Percentiles rank a stretch among this genome's conserved stretches.
phyloP scores from a whole-genome alignment of 306 rosid species.

The Prosopis cineraria region DNA sequence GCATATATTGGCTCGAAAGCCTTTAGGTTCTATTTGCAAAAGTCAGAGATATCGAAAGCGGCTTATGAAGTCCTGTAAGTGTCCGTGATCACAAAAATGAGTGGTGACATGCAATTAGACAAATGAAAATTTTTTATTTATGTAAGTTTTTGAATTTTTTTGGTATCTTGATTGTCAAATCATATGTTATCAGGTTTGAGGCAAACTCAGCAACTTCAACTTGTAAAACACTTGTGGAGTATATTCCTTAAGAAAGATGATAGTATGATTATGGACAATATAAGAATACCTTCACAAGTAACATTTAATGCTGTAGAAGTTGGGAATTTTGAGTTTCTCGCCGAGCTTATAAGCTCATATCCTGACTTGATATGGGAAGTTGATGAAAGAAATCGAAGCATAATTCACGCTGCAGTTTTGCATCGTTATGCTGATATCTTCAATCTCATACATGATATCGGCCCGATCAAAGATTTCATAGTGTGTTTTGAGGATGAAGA shows the following conservation, averaged over 20 bases:
- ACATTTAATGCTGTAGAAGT: slow-evolving; percentile 37
- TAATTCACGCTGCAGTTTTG: slow-evolving; percentile 44
- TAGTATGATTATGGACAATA: neutral
- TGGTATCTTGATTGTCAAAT: neutral
- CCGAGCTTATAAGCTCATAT: slow-evolving; percentile 38
- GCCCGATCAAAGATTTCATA: slow-evolving; percentile 36
- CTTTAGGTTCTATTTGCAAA: slow-evolving; percentile 12
- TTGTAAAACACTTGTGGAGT: slow-evolving; percentile 16
- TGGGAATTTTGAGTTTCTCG: slow-evolving; percentile 51
- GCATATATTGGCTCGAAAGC: slow-evolving; percentile 46
- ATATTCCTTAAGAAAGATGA: slow-evolving; percentile 22
- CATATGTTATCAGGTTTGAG: slow-evolving; percentile 13
- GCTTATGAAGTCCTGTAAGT: slow-evolving; percentile 38
- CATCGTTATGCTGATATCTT: slow-evolving; percentile 49
- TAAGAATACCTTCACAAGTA: slow-evolving; percentile 33
- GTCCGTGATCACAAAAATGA: too few species aligned
- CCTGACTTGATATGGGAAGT: slow-evolving; percentile 50
- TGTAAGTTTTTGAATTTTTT: too few species aligned
- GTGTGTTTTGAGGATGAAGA: slow-evolving; percentile 1
- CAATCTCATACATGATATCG: slow-evolving; percentile 44
- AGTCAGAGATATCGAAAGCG: neutral
- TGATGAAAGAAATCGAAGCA: slow-evolving; percentile 15
- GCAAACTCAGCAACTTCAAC: slow-evolving; percentile 24
- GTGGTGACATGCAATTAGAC: too few species aligned
- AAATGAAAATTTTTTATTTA: neutral